Conservation (phyloP, 2,329 filamentous ascomycete genomes). For the Nothophoma quercina region DNA sequence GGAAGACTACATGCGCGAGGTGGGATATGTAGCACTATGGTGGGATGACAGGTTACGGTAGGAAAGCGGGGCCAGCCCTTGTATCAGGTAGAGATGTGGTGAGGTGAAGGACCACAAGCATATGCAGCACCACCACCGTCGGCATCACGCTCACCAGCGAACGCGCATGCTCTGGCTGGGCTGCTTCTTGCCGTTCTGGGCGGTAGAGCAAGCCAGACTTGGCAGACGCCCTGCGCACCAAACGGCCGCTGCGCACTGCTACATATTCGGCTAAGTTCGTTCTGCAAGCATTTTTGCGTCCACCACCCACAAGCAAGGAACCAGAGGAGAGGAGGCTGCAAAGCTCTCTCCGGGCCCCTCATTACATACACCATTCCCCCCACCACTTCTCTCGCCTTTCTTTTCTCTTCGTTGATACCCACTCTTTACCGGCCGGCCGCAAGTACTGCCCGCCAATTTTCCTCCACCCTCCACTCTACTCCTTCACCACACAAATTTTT, state of each 20-base stretch:
- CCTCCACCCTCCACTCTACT: constrained; percentile 48
- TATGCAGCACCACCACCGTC: constrained; percentile 12
- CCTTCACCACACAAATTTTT: constrained; percentile 48
- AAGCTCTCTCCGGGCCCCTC: constrained; percentile 44
- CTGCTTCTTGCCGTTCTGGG: constrained; percentile 22
- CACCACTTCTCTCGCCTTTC: constrained; percentile 54
- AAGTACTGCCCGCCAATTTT: constrained; percentile 55
- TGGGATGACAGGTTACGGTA: constrained; percentile 14
- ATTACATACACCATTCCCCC: constrained; percentile 44
- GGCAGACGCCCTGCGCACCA: not conserved
- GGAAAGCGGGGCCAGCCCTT: constrained; percentile 30
- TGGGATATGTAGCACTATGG: constrained; percentile 9
- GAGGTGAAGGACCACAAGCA: constrained; percentile 14
- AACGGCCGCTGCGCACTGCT: constrained; percentile 2
- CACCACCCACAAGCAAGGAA: constrained; percentile 27
- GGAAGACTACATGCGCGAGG: constrained; percentile 13
- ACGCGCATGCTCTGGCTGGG: constrained; percentile 14
- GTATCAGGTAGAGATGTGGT: constrained; percentile 13
- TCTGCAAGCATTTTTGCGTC: constrained; percentile 12
- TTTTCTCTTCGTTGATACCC: constrained; percentile 60
- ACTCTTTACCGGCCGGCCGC: constrained; percentile 59
- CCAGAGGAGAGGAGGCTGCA: constrained; percentile 38
- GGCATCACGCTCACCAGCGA: constrained; percentile 13
- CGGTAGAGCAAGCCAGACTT: constrained; percentile 3
- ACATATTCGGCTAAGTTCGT: constrained; percentile 8